Base-by-base conservation (phyloP, 75 land plant genomes). In the Pinus albicaulis region DNA sequence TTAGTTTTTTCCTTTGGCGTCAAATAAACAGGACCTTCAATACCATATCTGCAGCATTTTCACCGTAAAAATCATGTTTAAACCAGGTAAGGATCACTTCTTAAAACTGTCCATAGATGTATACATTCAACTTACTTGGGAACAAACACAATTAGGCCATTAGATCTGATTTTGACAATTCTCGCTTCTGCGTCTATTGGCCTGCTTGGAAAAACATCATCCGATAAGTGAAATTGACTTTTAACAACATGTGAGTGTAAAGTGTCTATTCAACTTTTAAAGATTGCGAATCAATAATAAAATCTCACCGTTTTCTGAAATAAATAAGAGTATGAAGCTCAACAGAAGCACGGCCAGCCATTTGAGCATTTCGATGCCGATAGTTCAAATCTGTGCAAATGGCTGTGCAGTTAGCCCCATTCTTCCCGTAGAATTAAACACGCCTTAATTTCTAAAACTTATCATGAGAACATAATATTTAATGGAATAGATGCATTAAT, bases 281-380 rank as follows among this genome's bases (percentile, higher is more conserved):
- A 41, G n/a, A 48, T 48, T 20, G 48, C n/a, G n/a, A 73, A 71
- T 8, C 64, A 73, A 5, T 72, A 20, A 72, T 11, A 7, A 55
- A 24, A 83, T 13, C 66, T 41, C 71, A 96, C 99, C 93, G 79
- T 56, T 95, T 95, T 60, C 83, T 85, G 84, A 97, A 97, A 74
- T 87, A 97, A 48, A 97, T 97, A 7, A 95, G 83, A 23, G 99
- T 97, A 72, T 97, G 99, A n/a, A 97, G 98, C 85, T 97, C 99
- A 26, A 97, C 95, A 22, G 99, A 97, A 23, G 98, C 99, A 28
- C 99, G 90, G 71, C 99, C 75, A 14, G 99, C 99, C 99, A 97
- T 97, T 76, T 97, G 99, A 7, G 99, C 99, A 88, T 97, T 97
- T 69, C 98, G 89, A 78, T 97, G 99, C 57, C 99, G 91, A 78